Conservation (phyloP, 2,329 filamentous ascomycete species). For the Colletotrichum cordylinicola region DNA sequence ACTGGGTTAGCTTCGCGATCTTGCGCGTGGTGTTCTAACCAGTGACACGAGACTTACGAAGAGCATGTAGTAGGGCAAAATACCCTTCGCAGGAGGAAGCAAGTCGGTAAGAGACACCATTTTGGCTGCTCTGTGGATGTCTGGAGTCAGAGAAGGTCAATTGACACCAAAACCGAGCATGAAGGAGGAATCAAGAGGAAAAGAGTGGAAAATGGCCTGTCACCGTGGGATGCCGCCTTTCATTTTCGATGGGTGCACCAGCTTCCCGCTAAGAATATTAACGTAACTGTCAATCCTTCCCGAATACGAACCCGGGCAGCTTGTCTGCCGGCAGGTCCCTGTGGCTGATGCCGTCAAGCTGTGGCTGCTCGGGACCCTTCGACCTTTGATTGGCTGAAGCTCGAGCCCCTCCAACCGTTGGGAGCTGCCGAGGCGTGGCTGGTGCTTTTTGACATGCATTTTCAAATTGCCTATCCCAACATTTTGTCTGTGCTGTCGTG, state of each 20-base stretch:
- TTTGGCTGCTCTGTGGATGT: not conserved
- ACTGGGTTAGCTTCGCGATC: not conserved
- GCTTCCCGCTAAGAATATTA: not conserved
- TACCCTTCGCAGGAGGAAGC: conserved; percentile 56
- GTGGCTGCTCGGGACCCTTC: not conserved
- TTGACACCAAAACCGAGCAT: not conserved
- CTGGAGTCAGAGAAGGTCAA: not conserved
- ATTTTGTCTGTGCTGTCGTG: conserved; percentile 14
- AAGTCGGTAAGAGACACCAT: conserved; percentile 54
- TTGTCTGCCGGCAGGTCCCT: not conserved
- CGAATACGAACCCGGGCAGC: not conserved
- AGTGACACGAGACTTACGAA: conserved; percentile 45
- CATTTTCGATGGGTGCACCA: not conserved
- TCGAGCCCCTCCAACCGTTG: not conserved
- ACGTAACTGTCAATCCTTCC: not conserved
- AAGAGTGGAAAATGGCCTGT: not conserved
- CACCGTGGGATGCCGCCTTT: not conserved
- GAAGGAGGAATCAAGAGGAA: not conserved
- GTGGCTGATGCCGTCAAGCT: not conserved
- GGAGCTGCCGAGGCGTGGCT: conserved; percentile 17
- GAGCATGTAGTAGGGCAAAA: conserved; percentile 65
- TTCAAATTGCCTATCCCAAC: conserved; percentile 16
- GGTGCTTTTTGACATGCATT: not conserved
- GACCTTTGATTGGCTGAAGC: not conserved
- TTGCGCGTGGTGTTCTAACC: not conserved